Conservation (phyloP, 2,329 filamentous ascomycete genomes). For the Beauveria asiatica region DNA sequence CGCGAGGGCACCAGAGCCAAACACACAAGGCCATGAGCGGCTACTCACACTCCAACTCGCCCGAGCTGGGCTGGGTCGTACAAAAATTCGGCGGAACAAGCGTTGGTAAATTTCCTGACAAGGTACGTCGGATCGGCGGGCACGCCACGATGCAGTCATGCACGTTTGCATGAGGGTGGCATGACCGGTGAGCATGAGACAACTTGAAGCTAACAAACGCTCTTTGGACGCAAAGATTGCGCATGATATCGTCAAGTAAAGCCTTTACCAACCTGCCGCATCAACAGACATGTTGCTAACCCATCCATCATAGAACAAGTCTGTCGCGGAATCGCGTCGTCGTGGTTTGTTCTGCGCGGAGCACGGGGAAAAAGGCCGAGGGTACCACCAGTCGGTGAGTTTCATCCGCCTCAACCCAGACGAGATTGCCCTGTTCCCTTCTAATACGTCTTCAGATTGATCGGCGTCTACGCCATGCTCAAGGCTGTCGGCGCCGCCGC, state of each 20-base stretch:
- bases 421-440: neutral
- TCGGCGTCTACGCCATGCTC: conserved; percentile 52
- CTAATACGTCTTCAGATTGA: conserved; percentile 31
- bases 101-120: conserved; percentile 83
- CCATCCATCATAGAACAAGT: conserved; percentile 26
- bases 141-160: neutral
- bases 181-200: conserved; percentile 1
- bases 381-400: conserved; percentile 91
- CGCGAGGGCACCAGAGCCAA: neutral
- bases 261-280: conserved; percentile 5
- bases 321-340: conserved; percentile 67
- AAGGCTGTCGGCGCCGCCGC: conserved; percentile 44
- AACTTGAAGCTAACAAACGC: conserved; percentile 5
- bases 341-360: conserved; percentile 91
- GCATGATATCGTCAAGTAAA: conserved; percentile 35
- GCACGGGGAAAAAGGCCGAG: conserved; percentile 86
- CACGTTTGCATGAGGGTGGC: neutral
- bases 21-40: conserved; percentile 23
- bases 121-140: conserved; percentile 34
- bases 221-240: conserved; percentile 28
- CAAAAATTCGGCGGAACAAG: conserved; percentile 96
- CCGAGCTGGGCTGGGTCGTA: conserved; percentile 62
- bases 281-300: conserved; percentile 1
- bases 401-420: conserved; percentile 11
- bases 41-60: conserved; percentile 26